Conservation (phyloP, 2,329 filamentous ascomycete species). For the Thelonectria olida region DNA sequence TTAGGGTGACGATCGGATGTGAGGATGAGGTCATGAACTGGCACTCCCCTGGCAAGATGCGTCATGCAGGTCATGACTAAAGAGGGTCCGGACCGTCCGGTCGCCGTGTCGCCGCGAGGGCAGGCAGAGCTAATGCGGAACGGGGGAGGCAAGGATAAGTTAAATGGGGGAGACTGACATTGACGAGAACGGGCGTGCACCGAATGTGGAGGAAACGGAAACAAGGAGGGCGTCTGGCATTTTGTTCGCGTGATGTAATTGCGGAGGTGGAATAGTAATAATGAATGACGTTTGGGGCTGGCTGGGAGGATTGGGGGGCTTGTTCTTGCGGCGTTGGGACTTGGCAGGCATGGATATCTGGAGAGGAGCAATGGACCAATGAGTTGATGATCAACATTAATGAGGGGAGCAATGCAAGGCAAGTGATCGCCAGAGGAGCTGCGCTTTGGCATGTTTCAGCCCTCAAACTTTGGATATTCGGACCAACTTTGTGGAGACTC, state of each 20-base stretch:
- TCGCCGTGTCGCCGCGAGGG: conserved; percentile 15
- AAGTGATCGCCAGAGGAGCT: not conserved
- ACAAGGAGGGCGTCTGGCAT: not conserved
- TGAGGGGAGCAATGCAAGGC: not conserved
- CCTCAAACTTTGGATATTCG: not conserved
- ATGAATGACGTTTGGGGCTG: not conserved
- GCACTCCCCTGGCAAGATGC: conserved; percentile 31
- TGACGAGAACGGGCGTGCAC: too few relatives aligned
- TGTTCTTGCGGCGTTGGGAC: too few relatives aligned
- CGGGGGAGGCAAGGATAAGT: not conserved
- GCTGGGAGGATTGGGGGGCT: not conserved
- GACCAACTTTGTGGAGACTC: not conserved
- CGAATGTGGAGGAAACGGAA: not conserved
- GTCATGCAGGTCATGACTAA: conserved; percentile 34
- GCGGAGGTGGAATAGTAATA: not conserved
- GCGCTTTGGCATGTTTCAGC: conserved; percentile 6
- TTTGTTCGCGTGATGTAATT: not conserved
- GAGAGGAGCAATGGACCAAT: too few relatives aligned
- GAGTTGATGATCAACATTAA: conserved; percentile 2
- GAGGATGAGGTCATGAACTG: conserved; percentile 38
- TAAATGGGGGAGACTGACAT: not conserved
- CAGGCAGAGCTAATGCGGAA: conserved; percentile 17
- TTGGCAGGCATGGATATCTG: too few relatives aligned
- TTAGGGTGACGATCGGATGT: conserved; percentile 26
- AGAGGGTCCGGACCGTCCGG: conserved; percentile 3